Conservation (phyloP, 1,284 basidiomycete species). For the Rhodotorula sp. region DNA sequence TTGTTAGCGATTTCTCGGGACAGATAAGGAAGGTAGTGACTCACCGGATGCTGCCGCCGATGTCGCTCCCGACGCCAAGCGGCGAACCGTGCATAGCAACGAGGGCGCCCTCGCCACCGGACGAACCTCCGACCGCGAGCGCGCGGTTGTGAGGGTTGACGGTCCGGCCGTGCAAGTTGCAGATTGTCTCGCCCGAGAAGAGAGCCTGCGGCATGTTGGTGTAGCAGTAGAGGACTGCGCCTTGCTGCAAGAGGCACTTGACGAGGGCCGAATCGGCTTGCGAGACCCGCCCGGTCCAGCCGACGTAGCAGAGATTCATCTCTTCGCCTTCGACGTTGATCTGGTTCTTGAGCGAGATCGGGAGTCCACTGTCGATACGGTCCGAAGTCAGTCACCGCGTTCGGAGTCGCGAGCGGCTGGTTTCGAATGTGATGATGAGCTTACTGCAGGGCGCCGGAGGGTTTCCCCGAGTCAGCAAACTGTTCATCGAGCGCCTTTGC, state of each 20-base stretch:
- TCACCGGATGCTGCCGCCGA: conserved; percentile 60
- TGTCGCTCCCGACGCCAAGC: conserved; percentile 67
- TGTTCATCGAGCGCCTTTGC: conserved; percentile 63
- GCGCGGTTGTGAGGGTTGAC: conserved; percentile 62
- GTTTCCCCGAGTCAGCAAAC: conserved; percentile 53
- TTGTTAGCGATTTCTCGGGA: too few relatives aligned
- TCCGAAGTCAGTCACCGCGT: neutral
- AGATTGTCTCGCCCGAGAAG: conserved; percentile 47
- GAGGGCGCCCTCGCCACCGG: conserved; percentile 65
- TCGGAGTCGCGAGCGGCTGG: neutral
- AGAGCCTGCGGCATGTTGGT: conserved; percentile 39
- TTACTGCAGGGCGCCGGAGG: conserved; percentile 53
- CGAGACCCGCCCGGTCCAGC: conserved; percentile 62
- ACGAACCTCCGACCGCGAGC: conserved; percentile 61
- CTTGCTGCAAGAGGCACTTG: conserved; percentile 47
- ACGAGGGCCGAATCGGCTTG: conserved; percentile 61
- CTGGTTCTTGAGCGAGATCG: conserved; percentile 60
- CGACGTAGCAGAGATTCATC: conserved; percentile 57
- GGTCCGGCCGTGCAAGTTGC: conserved; percentile 66
- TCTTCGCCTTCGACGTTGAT: conserved; percentile 41
- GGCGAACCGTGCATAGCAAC: conserved; percentile 60
- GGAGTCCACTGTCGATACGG: conserved; percentile 50
- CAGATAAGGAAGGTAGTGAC: too few relatives aligned
- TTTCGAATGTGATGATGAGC: neutral
- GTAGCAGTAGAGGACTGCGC: conserved; percentile 29